Evolutionary conservation across 1,139 yeast species (phyloP).

Genomic region (Yamadazyma dushanensis): DNA sequence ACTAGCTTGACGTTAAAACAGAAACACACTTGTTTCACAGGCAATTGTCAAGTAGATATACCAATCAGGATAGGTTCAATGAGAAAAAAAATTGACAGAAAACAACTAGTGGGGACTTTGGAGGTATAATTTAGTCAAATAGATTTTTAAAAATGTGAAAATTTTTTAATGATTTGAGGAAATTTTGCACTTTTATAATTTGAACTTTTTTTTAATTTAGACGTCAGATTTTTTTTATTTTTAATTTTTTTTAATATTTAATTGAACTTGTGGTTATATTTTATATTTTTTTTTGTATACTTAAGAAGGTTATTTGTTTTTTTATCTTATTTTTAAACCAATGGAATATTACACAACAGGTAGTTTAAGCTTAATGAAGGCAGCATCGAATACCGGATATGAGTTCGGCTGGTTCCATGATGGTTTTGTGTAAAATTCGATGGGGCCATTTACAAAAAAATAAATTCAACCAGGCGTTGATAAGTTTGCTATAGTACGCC

Average conservation of each 20-base stretch:
- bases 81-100: background rate
- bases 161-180: slow-evolving; percentile 2
- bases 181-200: background rate
- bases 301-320: too few species aligned
- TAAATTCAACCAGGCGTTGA: too few species aligned
- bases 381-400: too few species aligned
- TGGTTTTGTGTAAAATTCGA: too few species aligned
- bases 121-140: slow-evolving; percentile 1
- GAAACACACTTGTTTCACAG: too few species aligned
- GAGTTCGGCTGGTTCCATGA: too few species aligned
- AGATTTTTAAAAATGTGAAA: background rate
- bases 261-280: too few species aligned
- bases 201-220: background rate
- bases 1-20: background rate
- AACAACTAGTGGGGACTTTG: background rate
- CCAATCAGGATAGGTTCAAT: background rate
- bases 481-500: too few species aligned
- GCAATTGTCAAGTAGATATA: background rate
- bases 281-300: too few species aligned
- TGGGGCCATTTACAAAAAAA: background rate
- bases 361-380: too few species aligned
- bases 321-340: background rate
- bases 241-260: background rate
- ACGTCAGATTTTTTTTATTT: slow-evolving; percentile 1
- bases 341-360: background rate